Evolutionary conservation across 768 basidiomycete species (phyloP), one percentile per base, ranked within the genome.

Genomic region (Trametes cingulata): DNA sequence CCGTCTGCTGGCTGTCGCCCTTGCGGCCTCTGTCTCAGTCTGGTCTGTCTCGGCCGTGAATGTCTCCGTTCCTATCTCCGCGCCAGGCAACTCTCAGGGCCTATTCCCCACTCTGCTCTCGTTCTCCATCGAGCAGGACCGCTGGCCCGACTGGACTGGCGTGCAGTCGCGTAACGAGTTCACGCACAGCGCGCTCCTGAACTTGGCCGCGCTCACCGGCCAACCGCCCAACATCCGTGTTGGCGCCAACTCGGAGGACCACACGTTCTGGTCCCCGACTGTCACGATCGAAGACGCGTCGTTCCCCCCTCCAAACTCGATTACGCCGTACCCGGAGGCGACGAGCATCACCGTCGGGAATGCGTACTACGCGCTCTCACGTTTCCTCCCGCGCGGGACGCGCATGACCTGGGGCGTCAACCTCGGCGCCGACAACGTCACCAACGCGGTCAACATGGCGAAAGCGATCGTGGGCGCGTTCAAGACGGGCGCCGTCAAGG

Each of bases 61-160:
- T 50, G 75, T 85, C 29, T 62, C 77, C 1, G 66, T 87, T 20
- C 76, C 81, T 9, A 61, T 78, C 39, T 56, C 64, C 10, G 66
- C 76, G 19, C 80, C 81, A 1, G 56, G 66, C 4, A 62, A 48
- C 41, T 76, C 82, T 3, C 68, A 73, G 9, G 57, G 58, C 1
- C 71, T 87, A 1, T 71, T 75, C 8, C 76, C 77, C 7, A 80
- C 81, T 12, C 72, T 87, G 13, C 64, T 88, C 25, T 86, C 85
- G 0, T 81, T 88, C 63, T 89, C 87, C 29, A 81, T 89, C 53
- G 88, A 88, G 65, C 82, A 86, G 70, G 87, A 90, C 63, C 76
- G 84, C 33, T 89, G 86, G 86, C 74, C 77, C 10, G 87, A 88
- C 61, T 90, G 88, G 87, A 73, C 73, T 12, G 87, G 88, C 1